Percentiles rank a stretch among this genome's conserved stretches.
Evolutionary conservation across 495 filamentous ascomycete species (phyloP).

Genomic region (Penicillium mononematosum): DNA sequence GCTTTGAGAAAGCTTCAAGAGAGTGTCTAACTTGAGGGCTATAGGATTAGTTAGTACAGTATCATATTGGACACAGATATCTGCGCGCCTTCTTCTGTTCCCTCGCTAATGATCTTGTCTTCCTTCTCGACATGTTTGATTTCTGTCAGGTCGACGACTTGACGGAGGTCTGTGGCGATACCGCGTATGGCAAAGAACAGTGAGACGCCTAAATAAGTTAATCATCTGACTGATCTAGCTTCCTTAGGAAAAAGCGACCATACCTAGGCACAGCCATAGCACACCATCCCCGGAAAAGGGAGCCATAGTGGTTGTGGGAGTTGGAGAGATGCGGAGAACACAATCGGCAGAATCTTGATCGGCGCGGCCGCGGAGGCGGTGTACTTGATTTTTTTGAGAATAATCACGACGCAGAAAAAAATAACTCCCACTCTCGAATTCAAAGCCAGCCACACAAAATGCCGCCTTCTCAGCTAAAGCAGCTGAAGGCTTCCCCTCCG

Average conservation of each 20-base stretch:
- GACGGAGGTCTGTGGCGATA: constrained; percentile 46
- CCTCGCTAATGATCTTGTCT: constrained; percentile 46
- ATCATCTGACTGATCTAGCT: not conserved
- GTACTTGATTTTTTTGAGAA: constrained; percentile 31
- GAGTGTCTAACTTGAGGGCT: constrained; percentile 53
- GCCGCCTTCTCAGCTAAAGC: constrained; percentile 94
- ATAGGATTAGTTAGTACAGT: constrained; percentile 4
- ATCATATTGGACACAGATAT: not conserved
- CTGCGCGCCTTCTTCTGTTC: constrained; percentile 47
- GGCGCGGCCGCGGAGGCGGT: constrained; percentile 30
- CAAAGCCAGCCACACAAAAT: constrained; percentile 48
- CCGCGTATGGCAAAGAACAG: constrained; percentile 48
- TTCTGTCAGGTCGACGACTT: constrained; percentile 49
- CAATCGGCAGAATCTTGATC: constrained; percentile 35
- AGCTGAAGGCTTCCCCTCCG: constrained; percentile 86
- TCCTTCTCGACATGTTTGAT: constrained; percentile 48
- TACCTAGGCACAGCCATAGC: constrained; percentile 49
- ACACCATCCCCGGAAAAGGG: constrained; percentile 42
- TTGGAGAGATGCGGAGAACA: constrained; percentile 35
- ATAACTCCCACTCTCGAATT: constrained; percentile 9
- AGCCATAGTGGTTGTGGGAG: constrained; percentile 31
- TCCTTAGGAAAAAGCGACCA: not conserved
- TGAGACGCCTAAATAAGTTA: constrained; percentile 37
- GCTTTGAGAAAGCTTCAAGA: constrained; percentile 49
- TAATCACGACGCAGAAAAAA: constrained; percentile 23